Conservation (phyloP, 2,329 filamentous ascomycete species). For the Alternaria arbusti region DNA sequence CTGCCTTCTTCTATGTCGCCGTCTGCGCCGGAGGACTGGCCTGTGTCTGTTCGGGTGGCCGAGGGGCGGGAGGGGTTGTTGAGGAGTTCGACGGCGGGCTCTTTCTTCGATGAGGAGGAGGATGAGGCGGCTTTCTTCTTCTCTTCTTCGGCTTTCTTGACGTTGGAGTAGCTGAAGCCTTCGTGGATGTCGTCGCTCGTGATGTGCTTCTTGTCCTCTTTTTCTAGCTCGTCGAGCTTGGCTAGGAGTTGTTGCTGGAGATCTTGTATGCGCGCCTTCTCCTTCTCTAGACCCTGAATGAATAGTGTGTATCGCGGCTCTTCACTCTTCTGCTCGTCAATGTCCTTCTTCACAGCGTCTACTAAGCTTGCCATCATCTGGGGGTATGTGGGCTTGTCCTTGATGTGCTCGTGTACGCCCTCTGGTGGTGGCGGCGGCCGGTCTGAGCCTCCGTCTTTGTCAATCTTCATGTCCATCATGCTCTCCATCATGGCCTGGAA, state of each 20-base stretch:
- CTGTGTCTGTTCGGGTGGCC: conserved; percentile 49
- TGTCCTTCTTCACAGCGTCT: conserved; percentile 87
- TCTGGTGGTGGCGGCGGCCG: conserved; percentile 78
- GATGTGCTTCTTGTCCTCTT: conserved; percentile 86
- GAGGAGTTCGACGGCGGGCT: conserved; percentile 68
- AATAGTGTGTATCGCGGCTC: conserved; percentile 74
- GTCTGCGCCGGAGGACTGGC: conserved; percentile 64
- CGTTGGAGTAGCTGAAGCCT: conserved; percentile 86
- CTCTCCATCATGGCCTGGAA: conserved; percentile 89
- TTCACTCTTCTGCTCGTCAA: conserved; percentile 74
- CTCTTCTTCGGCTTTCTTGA: conserved; percentile 55
- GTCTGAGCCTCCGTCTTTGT: conserved; percentile 49
- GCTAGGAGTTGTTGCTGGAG: conserved; percentile 76
- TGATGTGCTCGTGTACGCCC: conserved; percentile 77
- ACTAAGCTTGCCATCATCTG: conserved; percentile 98
- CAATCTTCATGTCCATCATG: conserved; percentile 63
- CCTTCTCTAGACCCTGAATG: conserved; percentile 76
- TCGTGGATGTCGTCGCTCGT: conserved; percentile 89
- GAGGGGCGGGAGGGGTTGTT: conserved; percentile 65
- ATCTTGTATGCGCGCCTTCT: conserved; percentile 77
- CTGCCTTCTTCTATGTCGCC: conserved; percentile 65
- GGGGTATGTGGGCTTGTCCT: conserved; percentile 82
- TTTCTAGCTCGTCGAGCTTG: conserved; percentile 82
- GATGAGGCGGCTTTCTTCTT: conserved; percentile 28
- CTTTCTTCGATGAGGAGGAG: conserved; percentile 31